These are phyloP conservation scores for Camellia lanceoleosa DNA, from an alignment of 148 eudicot species.

Conservation along the genomic window DNA sequence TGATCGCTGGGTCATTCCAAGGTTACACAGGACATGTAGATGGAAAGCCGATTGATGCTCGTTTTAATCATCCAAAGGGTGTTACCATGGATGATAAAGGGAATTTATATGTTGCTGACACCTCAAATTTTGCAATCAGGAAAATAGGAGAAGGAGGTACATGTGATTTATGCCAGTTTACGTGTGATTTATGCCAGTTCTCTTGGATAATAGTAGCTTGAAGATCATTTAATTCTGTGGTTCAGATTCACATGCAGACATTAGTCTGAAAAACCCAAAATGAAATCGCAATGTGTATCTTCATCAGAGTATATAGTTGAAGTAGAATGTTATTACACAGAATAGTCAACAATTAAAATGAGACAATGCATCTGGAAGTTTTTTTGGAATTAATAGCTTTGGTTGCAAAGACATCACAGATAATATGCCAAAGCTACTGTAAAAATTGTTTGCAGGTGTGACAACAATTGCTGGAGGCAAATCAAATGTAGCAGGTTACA, in stretches of 20 bases:
- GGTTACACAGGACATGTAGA: constrained; percentile 97
- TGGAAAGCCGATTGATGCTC: constrained; percentile 95
- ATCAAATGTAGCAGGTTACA: constrained; percentile 88
- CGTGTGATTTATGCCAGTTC: not conserved
- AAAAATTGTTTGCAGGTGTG: constrained; percentile 56
- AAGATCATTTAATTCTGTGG: not conserved
- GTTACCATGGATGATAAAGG: constrained; percentile 95
- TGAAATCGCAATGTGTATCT: not conserved
- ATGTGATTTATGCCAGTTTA: too few relatives aligned
- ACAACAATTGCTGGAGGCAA: constrained; percentile 99
- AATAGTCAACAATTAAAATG: not conserved
- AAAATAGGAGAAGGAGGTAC: constrained; percentile 94
- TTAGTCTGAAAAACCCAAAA: not conserved
- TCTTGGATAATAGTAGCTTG: not conserved
- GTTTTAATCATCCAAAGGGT: constrained; percentile 86
- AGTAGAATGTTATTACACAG: not conserved
- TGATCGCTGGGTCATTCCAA: constrained; percentile 96
- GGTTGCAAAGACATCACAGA: too few relatives aligned
- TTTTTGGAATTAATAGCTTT: not conserved
- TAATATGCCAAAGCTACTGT: not conserved
- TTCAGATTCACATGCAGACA: not conserved
- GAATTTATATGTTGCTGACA: constrained; percentile 93
- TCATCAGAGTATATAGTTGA: not conserved
- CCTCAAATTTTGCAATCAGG: constrained; percentile 81
- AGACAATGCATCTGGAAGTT: not conserved